A percentile compares a stretch with the other conserved stretches of the same genome.
phyloP scores from a whole-genome alignment of 2,329 filamentous ascomycete genomes.

The Xylariales sp. region DNA sequence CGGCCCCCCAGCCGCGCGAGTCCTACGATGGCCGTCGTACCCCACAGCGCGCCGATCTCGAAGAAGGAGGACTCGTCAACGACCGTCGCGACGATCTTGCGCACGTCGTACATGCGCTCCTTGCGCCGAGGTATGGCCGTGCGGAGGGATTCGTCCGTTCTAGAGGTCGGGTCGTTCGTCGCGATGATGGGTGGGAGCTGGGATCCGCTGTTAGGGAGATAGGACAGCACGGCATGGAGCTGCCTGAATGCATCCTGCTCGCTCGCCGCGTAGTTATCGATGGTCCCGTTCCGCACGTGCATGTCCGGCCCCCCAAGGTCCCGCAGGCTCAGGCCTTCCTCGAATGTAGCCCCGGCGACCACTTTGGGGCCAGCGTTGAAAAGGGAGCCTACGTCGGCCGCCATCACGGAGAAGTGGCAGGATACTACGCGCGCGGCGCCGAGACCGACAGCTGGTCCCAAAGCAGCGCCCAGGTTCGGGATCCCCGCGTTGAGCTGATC shows the following conservation, averaged over 20 bases:
- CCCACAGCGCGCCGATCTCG: slow-evolving; percentile 61
- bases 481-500: slow-evolving; percentile 59
- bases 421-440: slow-evolving; percentile 57
- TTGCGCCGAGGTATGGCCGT: slow-evolving; percentile 53
- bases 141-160: slow-evolving; percentile 43
- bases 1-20: slow-evolving; percentile 53
- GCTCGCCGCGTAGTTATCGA: slow-evolving; percentile 58
- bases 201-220: slow-evolving; percentile 53
- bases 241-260: slow-evolving; percentile 61
- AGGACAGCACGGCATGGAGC: slow-evolving; percentile 50
- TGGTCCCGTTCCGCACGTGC: slow-evolving; percentile 62
- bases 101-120: slow-evolving; percentile 56
- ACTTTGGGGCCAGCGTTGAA: slow-evolving; percentile 64
- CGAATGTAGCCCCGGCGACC: slow-evolving; percentile 59
- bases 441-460: slow-evolving; percentile 60
- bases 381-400: slow-evolving; percentile 54
- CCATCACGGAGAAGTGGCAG: slow-evolving; percentile 65
- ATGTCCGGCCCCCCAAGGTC: slow-evolving; percentile 57
- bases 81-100: slow-evolving; percentile 51
- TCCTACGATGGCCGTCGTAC: slow-evolving; percentile 56
- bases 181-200: slow-evolving; percentile 46
- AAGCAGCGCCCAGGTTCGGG: slow-evolving; percentile 58
- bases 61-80: slow-evolving; percentile 56
- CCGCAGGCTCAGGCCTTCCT: slow-evolving; percentile 54
- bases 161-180: slow-evolving; percentile 42